phyloP scores from a whole-genome alignment of 768 basidiomycete genomes.

The Daedalea quercina region DNA sequence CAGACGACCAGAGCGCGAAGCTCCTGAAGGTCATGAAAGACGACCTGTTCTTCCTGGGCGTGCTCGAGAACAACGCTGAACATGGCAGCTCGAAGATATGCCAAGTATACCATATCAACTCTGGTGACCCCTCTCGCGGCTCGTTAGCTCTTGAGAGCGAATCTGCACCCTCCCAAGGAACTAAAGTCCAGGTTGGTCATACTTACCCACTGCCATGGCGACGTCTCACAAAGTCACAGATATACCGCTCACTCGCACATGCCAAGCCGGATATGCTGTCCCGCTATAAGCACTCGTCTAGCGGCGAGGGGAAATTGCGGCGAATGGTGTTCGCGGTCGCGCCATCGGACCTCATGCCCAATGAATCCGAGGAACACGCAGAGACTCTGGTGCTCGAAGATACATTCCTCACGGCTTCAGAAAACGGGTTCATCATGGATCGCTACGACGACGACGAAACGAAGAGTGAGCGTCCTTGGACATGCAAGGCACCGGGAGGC shows the following conservation, averaged over 20 bases:
- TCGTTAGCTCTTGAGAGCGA: conserved; percentile 53
- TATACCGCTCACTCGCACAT: conserved; percentile 5
- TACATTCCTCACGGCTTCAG: conserved; percentile 13
- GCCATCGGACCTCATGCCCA: neutral
- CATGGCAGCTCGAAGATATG: conserved; percentile 26
- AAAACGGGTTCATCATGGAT: conserved; percentile 14
- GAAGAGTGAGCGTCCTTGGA: conserved; percentile 11
- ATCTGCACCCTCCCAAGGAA: conserved; percentile 43
- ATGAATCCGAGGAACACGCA: neutral
- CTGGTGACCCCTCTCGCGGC: conserved; percentile 69
- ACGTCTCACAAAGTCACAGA: neutral
- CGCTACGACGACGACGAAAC: neutral
- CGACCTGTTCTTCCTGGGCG: conserved; percentile 51
- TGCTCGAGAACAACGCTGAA: conserved; percentile 21
- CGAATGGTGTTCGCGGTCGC: conserved; percentile 8
- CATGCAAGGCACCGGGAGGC: conserved; percentile 10
- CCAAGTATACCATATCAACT: conserved; percentile 51
- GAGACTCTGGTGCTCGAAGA: conserved; percentile 6
- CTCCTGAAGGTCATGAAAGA: conserved; percentile 36
- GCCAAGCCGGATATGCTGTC: conserved; percentile 2
- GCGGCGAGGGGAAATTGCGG: neutral
- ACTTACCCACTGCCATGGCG: neutral
- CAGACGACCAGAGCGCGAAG: conserved; percentile 10
- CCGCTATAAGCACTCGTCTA: neutral
- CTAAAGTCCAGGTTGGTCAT: conserved; percentile 41